Base-by-base conservation (phyloP, 805 yeast species). In the Sugiyamaella marilandica region DNA sequence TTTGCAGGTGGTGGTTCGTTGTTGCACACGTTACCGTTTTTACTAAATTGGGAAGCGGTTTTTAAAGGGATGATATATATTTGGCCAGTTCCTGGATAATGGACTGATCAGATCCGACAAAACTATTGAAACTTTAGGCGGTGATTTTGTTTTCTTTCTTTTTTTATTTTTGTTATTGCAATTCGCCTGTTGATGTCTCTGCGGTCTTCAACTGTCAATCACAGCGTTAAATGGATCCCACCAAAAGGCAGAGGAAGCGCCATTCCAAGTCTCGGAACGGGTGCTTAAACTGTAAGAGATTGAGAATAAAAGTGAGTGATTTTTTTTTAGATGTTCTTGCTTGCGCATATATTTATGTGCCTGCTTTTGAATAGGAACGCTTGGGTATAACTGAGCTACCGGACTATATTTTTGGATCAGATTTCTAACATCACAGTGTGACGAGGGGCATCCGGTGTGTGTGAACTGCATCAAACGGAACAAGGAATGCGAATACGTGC, bases 191-290 rank as follows among this genome's bases (percentile, higher is more conserved):
- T 24, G 29, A 24, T 24, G 29, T 24, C 29, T 24, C 7, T 24
- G 29, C 29, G 29, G 29, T 24, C 29, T 24, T 3, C 29, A 24
- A 24, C 37, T 34, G 37, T 34, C 5, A n/a, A 34, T 5, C 37
- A 14, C 5, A 39, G 7, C 24, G 24, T n/a, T 39, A 39, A 39
- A 39, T 39, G 43, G 43, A 39, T 11, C 2, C 32, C 19, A 48
- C 34, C 41, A 53, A 53, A 36, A 53, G 59, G 41, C 46, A 48
- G 51, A 50, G 64, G 2, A 41, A 55, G 24, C 44, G 59, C 14
- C 64, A 61, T 44, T 56, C 59, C n/a, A 61, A 61, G 47, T 54
- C 59, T 35, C 47, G 63, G 16, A 60, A 57, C 51, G 64, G 64
- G 29, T 61, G 64, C 41, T 31, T 47, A 26, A 58, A 58, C 48